Evolutionary conservation across 2,329 filamentous ascomycete genomes (phyloP), one percentile per base, ranked within the genome.

Genomic region (Nectriaceae sp.): DNA sequence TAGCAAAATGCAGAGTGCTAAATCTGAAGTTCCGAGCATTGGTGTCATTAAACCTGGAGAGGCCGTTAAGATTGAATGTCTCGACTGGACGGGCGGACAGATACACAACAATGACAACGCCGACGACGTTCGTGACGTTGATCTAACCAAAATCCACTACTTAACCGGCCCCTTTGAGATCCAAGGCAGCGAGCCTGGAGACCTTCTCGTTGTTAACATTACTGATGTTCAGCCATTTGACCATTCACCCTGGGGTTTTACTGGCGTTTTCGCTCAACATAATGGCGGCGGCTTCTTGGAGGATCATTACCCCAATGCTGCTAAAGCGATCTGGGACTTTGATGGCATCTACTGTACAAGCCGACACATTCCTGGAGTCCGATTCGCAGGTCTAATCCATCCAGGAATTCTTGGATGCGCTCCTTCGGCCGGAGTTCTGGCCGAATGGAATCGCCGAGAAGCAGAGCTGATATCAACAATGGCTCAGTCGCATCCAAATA

Each of bases 241-340:
- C 53, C 84, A 94, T 22, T 83, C 87, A 48, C 90, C 90, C 0
- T 96, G 92, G 92, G 92, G 92, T 0, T 96, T 96, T 67, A 93
- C 89, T 0, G 90, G 90, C 8, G 72, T 94, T 4, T 96, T 97
- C 62, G 78, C 86, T 45, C 85, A 83, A 56, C 73, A 84, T 15
- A 96, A 96, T 60, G 92, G 92, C 5, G 92, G 92, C 8, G 91
- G 92, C 0, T 96, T 96, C 57, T 70, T 96, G 11, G 90, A 96
- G 55, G 89, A 95, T 65, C 78, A 90, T 21, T 97, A 95, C 60
- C 91, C 90, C 0, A 82, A 89, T 21, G 84, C 92, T 1, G 76
- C 74, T 48, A 87, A 87, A 50, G 77, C 78, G 2, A 80, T 81
- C 55, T 81, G 77, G 79, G 78, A 82, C 54, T 80, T 81, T 43